These are phyloP conservation scores for Dactylellina sp. DNA, from an alignment of 2,329 filamentous ascomycete genomes.

Conservation along the genomic window DNA sequence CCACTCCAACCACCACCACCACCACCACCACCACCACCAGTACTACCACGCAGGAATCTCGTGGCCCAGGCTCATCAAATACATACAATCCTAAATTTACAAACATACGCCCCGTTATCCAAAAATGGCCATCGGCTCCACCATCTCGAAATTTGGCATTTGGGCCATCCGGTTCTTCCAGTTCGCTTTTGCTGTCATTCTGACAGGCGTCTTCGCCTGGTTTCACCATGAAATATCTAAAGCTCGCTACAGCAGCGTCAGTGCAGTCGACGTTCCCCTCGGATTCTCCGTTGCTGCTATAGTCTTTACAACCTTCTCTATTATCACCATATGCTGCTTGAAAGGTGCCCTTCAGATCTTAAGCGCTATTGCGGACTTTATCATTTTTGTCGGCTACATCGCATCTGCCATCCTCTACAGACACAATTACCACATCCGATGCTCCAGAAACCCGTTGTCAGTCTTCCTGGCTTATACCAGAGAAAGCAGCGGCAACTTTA, in stretches of 20 bases:
- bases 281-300: slow-evolving; percentile 57
- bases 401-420: slow-evolving; percentile 56
- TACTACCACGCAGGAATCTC: no score
- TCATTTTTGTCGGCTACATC: slow-evolving; percentile 59
- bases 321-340: slow-evolving; percentile 58
- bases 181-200: slow-evolving; percentile 58
- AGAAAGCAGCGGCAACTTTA: slow-evolving; percentile 28
- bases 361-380: slow-evolving; percentile 57
- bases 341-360: slow-evolving; percentile 38
- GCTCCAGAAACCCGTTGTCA: slow-evolving; percentile 54
- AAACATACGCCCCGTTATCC: neutral
- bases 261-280: slow-evolving; percentile 52
- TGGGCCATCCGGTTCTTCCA: slow-evolving; percentile 59
- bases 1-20: no score
- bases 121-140: slow-evolving; percentile 36
- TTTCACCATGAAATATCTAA: slow-evolving; percentile 59
- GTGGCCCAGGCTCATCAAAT: no score
- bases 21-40: no score
- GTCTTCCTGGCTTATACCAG: slow-evolving; percentile 45
- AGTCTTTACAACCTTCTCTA: slow-evolving; percentile 57
- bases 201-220: slow-evolving; percentile 58
- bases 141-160: slow-evolving; percentile 44
- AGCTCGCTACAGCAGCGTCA: slow-evolving; percentile 33
- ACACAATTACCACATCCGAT: slow-evolving; percentile 57
- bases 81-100: neutral